Base-by-base conservation (phyloP, 805 yeast species). In the Metahyphopichia silvanorum region DNA sequence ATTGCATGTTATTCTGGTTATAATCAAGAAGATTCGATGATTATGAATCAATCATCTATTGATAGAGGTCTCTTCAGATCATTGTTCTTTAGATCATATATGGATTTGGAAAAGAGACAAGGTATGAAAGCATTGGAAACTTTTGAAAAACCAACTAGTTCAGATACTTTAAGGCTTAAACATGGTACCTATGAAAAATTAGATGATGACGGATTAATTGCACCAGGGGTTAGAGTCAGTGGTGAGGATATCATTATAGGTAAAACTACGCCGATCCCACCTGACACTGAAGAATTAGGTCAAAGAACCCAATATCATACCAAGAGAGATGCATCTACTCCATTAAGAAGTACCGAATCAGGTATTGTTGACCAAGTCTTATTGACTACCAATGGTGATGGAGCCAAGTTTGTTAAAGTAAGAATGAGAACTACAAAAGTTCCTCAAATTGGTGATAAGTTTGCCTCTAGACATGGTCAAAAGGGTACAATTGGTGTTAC, bases 401-500 rank as follows among this genome's bases (percentile, higher is more conserved):
- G 99, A 42, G 76, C 95, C 62, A 86, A 89, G 55, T 94, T 93
- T 49, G 98, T 93, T 33, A 93, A 93, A 67, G 98, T 93, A 29
- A 80, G 99, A 68, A 93, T 94, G 87, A 86, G 99, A 75, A 93
- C 98, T 1, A 93, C 99, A 4, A 93, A 94, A 66, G 76, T 91
- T 29, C 99, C 99, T 9, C 99, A 93, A 66, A 91, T 93, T 64
- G 99, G 99, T 64, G 99, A 93, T 66, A 93, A 93, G 66, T 93
- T 93, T 66, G 98, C 99, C 5, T 91, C 98, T 25, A 86, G 98
- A 69, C 98, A 93, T 74, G 99, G 99, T 60, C 99, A 93, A 67
- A 93, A 93, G 71, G 99, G 99, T 82, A 93, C 98, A 14, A 89
- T 93, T 63, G 99, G 99, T 81, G 93, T 93, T 43, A 93, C 98